Percentiles rank a stretch among this genome's conserved stretches.
Conservation (phyloP, 805 yeast species). For the Candida sonorensis region DNA sequence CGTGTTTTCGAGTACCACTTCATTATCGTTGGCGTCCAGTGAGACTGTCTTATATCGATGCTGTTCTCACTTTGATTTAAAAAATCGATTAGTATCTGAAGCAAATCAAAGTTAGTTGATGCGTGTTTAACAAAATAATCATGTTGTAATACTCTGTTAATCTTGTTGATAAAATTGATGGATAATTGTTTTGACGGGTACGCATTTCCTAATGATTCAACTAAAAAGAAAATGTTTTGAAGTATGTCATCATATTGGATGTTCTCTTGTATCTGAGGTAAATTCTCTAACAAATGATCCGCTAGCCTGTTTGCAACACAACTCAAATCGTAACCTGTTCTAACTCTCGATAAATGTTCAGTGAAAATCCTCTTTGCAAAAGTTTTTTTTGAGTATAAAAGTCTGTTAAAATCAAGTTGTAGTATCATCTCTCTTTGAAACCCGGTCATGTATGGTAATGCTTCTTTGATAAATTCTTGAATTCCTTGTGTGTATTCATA, state of each 20-base stretch:
- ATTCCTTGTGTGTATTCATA: too few species aligned
- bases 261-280: not conserved
- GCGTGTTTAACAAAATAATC: not conserved
- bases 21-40: not conserved
- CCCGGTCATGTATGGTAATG: not conserved
- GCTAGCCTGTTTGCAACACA: not conserved
- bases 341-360: not conserved
- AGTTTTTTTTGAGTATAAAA: too few species aligned
- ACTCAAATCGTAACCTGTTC: not conserved
- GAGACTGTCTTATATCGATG: not conserved
- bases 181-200: not conserved
- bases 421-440: not conserved
- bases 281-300: too few species aligned
- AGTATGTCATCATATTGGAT: not conserved
- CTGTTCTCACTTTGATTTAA: not conserved
- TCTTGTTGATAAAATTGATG: not conserved
- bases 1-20: too few species aligned
- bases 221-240: not conserved
- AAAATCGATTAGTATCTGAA: not conserved
- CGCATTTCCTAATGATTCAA: not conserved
- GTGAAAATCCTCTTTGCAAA: not conserved
- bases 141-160: not conserved
- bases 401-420: not conserved
- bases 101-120: not conserved
- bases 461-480: not conserved